Percentiles rank a stretch among this genome's conserved stretches.
Conservation (phyloP, 441 rosid species). For the Jatropha multifida region DNA sequence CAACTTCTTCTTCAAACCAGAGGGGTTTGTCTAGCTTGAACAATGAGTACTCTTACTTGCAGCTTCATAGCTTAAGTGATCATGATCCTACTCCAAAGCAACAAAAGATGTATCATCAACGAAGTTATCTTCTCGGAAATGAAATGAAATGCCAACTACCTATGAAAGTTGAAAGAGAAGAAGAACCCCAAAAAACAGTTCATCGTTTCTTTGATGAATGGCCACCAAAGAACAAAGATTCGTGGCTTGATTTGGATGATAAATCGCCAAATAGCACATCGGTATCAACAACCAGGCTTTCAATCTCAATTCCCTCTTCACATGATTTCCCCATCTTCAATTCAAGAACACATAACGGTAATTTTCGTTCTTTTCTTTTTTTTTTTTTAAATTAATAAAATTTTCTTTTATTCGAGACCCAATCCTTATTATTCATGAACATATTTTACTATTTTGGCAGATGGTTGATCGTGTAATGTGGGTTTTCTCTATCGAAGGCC, state of each 20-base stretch:
- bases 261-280: slow-evolving; percentile 52
- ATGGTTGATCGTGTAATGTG: slow-evolving; percentile 38
- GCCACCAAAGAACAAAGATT: slow-evolving; percentile 63
- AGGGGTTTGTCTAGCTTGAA: slow-evolving; percentile 43
- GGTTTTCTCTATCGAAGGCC: slow-evolving; percentile 25
- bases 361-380: neutral
- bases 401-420: neutral
- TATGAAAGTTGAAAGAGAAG: slow-evolving; percentile 39
- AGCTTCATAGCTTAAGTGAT: slow-evolving; percentile 52
- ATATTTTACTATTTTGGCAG: slow-evolving; percentile 31
- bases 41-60: slow-evolving; percentile 59
- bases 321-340: slow-evolving; percentile 57
- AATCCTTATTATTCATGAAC: neutral
- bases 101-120: slow-evolving; percentile 40
- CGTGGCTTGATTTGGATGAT: slow-evolving; percentile 68
- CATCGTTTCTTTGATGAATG: slow-evolving; percentile 90
- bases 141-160: slow-evolving; percentile 40
- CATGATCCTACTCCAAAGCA: slow-evolving; percentile 29
- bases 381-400: neutral
- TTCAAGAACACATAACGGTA: slow-evolving; percentile 50
- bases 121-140: slow-evolving; percentile 36
- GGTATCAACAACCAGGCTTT: slow-evolving; percentile 58
- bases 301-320: slow-evolving; percentile 71
- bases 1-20: slow-evolving; percentile 52
- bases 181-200: slow-evolving; percentile 60